Evolutionary conservation across 768 basidiomycete genomes (phyloP), one percentile per base, ranked within the genome.

Genomic region (Naganishia randhawae): DNA sequence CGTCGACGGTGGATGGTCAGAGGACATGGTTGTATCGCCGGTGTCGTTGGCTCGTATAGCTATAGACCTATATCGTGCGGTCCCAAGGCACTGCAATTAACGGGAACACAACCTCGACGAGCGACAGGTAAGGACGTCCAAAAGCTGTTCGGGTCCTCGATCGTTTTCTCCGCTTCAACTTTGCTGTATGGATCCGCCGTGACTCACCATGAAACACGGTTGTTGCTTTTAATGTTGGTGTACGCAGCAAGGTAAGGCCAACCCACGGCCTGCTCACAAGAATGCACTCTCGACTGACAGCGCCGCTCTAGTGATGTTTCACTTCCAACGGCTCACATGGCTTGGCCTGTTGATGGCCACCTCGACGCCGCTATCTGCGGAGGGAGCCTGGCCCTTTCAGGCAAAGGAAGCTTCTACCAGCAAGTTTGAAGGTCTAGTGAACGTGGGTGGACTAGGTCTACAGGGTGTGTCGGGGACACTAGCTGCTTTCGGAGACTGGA

Each of bases 401-500:
- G 50, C 84, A 87, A n/a, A 91, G 93, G 77, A 45, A 42, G 33
- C 39, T 41, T 61, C 37, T 22, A 19, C 22, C 33, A 55, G 53
- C 33, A 39, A 39, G 65, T 19, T 66, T 31, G 94, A 93, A 74
- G 84, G 88, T 0, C 84, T 97, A 62, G 82, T 96, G 57, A 83
- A 86, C 69, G 88, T 92, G 2, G 94, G 92, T 9, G 81, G 87
- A 1, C 82, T 94, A 78, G 94, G 93, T 1, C 80, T 97, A 35
- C 84, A 84, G 53, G 84, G 83, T n/a, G 70, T 77, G 0, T 84
- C 86, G 63, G 87, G 86, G 31, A 84, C 89, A 62, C 84, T 96
- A 22, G 84, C 91, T 69, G 94, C 93, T 9, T 90, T 91, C 73
- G 96, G 93, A 35, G 95, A 99, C 82, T 95, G 94, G 79, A 87